Conservation (phyloP, 345 rosid species). For the Eucalyptus microcorys region DNA sequence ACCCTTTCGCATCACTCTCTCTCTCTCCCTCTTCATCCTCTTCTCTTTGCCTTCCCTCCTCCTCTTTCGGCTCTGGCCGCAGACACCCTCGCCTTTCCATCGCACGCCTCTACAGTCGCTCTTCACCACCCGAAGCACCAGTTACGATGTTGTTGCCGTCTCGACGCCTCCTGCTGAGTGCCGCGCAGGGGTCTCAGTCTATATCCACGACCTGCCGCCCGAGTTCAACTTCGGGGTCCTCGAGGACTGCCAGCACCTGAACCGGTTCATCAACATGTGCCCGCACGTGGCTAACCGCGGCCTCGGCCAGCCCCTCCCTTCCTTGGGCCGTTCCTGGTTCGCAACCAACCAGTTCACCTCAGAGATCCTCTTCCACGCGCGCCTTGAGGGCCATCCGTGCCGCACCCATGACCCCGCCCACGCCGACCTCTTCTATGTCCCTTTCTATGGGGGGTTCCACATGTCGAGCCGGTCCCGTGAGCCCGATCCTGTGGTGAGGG, state of each 20-base stretch:
- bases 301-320: conserved; percentile 20
- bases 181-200: neutral
- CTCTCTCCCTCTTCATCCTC: neutral
- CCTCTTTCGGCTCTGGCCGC: neutral
- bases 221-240: conserved; percentile 37
- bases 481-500: conserved; percentile 18
- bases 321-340: conserved; percentile 18
- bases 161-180: neutral
- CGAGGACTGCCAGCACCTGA: conserved; percentile 24
- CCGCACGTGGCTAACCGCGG: conserved; percentile 42
- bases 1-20: neutral
- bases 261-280: conserved; percentile 40
- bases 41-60: neutral
- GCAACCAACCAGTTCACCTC: conserved; percentile 49
- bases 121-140: neutral
- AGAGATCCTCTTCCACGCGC: conserved; percentile 55
- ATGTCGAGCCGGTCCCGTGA: conserved; percentile 38
- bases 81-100: neutral
- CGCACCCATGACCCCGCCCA: conserved; percentile 32
- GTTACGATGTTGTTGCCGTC: neutral
- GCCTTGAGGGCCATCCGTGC: conserved; percentile 35
- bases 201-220: conserved; percentile 29
- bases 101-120: neutral
- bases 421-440: conserved; percentile 35
- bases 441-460: conserved; percentile 55